Evolutionary conservation across 306 rosid genomes (phyloP).

Genomic region (Medicago ruthenica): DNA sequence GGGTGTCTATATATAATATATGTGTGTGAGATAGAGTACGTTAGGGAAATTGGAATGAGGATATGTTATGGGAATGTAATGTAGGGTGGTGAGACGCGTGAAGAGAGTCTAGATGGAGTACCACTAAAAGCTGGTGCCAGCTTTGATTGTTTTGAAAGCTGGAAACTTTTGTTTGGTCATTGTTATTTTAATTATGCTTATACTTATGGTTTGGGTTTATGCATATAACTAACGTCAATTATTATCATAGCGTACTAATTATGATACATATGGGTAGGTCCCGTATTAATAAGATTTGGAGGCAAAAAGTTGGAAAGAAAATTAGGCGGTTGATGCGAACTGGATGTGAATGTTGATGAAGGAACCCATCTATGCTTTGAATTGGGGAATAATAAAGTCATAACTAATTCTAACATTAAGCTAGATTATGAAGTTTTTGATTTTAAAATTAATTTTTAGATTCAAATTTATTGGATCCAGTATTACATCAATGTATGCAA

Average conservation of each 20-base stretch:
- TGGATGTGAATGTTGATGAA: neutral
- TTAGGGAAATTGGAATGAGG: constrained; percentile 13
- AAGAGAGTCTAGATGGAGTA: constrained; percentile 12
- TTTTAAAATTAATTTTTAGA: too few species aligned
- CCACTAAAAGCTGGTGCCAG: constrained; percentile 65
- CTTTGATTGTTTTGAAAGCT: constrained; percentile 61
- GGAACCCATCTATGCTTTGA: neutral
- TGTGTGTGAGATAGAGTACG: neutral
- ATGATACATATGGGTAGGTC: neutral
- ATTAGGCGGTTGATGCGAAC: neutral
- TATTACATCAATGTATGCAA: too few species aligned
- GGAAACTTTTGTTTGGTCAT: constrained; percentile 38
- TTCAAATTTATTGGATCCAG: too few species aligned
- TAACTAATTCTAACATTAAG: too few species aligned
- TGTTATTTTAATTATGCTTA: neutral
- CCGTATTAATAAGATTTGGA: neutral
- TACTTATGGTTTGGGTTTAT: neutral
- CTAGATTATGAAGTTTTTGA: too few species aligned
- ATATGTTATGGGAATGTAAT: constrained; percentile 27
- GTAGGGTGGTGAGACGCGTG: constrained; percentile 59
- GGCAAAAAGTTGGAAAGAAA: neutral
- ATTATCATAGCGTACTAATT: neutral
- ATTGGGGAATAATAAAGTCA: neutral
- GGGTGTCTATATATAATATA: constrained; percentile 46
- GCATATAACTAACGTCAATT: neutral